Percentiles rank a stretch among this genome's conserved stretches.
Evolutionary conservation across 2,329 filamentous ascomycete genomes (phyloP).

Genomic region (Elsinoe australis): DNA sequence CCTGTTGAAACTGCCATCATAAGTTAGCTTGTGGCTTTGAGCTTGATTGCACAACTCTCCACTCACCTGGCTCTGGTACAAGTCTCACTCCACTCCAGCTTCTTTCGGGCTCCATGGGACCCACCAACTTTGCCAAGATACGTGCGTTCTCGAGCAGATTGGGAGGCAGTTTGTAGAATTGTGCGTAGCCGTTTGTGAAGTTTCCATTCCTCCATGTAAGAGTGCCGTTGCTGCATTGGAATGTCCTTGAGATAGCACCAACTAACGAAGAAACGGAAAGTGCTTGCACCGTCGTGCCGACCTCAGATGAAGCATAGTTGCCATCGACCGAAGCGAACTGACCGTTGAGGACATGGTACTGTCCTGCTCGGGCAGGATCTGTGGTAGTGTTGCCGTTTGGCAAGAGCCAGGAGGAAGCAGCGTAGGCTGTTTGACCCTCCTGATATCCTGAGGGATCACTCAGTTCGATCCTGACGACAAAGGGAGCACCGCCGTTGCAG

Average conservation of each 20-base stretch:
- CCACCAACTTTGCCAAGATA: slow-evolving; percentile 28
- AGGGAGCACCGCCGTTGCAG: slow-evolving; percentile 28
- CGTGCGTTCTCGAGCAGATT: slow-evolving; percentile 24
- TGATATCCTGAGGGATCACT: slow-evolving; percentile 19
- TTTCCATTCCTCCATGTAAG: slow-evolving; percentile 29
- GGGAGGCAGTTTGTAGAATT: slow-evolving; percentile 28
- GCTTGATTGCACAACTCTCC: background rate
- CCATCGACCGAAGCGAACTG: slow-evolving; percentile 23
- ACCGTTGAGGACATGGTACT: slow-evolving; percentile 28
- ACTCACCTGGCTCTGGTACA: slow-evolving; percentile 23
- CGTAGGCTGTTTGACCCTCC: background rate
- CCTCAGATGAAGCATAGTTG: slow-evolving; percentile 24
- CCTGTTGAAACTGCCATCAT: background rate
- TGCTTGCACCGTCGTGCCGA: slow-evolving; percentile 22
- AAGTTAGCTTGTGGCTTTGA: background rate
- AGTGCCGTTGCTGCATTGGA: slow-evolving; percentile 24
- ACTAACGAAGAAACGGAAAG: slow-evolving; percentile 25
- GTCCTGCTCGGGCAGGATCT: slow-evolving; percentile 25
- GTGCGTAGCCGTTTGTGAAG: slow-evolving; percentile 28
- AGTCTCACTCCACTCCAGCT: slow-evolving; percentile 28
- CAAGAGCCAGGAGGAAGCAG: slow-evolving; percentile 25
- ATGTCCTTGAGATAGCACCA: slow-evolving; percentile 26
- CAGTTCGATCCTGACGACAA: slow-evolving; percentile 28
- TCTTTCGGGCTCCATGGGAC: slow-evolving; percentile 22
- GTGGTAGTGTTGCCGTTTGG: slow-evolving; percentile 31